Evolutionary conservation across 75 land plant genomes (phyloP).

Genomic region (Isoetes taiwanensis): DNA sequence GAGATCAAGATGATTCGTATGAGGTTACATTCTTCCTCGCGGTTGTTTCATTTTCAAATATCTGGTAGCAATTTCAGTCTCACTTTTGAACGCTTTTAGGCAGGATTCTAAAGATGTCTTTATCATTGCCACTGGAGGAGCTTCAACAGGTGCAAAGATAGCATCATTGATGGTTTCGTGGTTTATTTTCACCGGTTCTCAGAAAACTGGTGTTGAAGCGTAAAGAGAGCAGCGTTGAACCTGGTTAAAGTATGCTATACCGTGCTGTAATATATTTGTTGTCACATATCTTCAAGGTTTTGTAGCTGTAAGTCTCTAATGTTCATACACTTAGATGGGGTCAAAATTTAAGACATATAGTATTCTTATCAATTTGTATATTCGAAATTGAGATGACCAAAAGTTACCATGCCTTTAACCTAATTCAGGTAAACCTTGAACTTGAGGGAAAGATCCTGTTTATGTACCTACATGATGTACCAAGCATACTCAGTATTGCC

Average conservation of each 20-base stretch:
- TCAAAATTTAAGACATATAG: too few relatives aligned
- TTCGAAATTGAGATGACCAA: too few relatives aligned
- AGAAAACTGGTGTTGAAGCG: slow-evolving; percentile 18
- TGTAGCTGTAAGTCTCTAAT: too few relatives aligned
- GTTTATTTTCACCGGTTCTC: slow-evolving; percentile 18
- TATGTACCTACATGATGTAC: slow-evolving; percentile 19
- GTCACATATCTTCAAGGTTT: too few relatives aligned
- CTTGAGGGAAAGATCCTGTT: slow-evolving; percentile 26
- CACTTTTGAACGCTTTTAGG: neutral
- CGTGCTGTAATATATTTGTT: too few relatives aligned
- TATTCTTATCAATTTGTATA: too few relatives aligned
- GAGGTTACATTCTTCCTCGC: neutral
- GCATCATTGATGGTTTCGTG: slow-evolving; percentile 16
- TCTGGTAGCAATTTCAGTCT: neutral
- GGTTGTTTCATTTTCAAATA: neutral
- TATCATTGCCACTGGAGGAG: slow-evolving; percentile 12
- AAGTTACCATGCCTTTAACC: too few relatives aligned
- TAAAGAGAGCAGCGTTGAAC: slow-evolving; percentile 13
- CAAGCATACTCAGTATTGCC: slow-evolving; percentile 15
- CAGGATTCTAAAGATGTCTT: slow-evolving; percentile 16
- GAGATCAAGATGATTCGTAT: slow-evolving; percentile 4
- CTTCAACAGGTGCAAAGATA: slow-evolving; percentile 11
- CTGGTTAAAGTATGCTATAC: slow-evolving; percentile 18
- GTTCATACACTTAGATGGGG: too few relatives aligned
- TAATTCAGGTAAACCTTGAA: slow-evolving; percentile 12